These are phyloP conservation scores for Tuber aestivum DNA, from an alignment of 495 filamentous ascomycete species.

Conservation along the genomic window DNA sequence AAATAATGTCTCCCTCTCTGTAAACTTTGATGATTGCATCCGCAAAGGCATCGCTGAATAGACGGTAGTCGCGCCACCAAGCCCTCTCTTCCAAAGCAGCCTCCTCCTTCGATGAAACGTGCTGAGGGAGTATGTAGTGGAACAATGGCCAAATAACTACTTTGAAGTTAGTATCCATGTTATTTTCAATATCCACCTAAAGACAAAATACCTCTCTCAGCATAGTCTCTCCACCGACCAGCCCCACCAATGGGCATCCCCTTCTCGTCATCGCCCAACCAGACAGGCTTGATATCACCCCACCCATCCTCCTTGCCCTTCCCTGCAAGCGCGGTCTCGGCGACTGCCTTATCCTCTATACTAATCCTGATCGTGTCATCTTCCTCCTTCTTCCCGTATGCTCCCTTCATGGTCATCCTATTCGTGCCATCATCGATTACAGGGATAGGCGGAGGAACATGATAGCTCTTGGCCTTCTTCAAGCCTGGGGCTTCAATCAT, in stretches of 20 bases:
- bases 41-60: conserved; percentile 80
- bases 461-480: conserved; percentile 34
- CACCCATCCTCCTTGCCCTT: conserved; percentile 49
- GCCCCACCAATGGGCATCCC: conserved; percentile 71
- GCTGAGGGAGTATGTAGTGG: conserved; percentile 78
- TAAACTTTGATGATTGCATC: conserved; percentile 78
- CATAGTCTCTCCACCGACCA: conserved; percentile 74
- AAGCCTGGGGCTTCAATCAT: conserved; percentile 25
- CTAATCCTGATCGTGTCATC: conserved; percentile 61
- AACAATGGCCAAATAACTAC: conserved; percentile 69
- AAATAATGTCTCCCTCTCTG: conserved; percentile 81
- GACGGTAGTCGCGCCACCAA: conserved; percentile 83
- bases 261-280: conserved; percentile 68
- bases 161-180: conserved; percentile 16
- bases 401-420: conserved; percentile 47
- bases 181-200: not conserved
- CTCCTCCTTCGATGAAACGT: conserved; percentile 68
- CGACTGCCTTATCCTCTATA: conserved; percentile 57
- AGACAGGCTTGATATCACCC: conserved; percentile 71
- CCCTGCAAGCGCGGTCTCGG: conserved; percentile 65
- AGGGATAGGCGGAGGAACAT: conserved; percentile 37
- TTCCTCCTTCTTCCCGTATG: conserved; percentile 51
- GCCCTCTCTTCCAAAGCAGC: conserved; percentile 58
- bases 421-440: conserved; percentile 35
- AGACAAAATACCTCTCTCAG: conserved; percentile 62